A percentile compares a stretch with the other conserved stretches of the same genome.
phyloP scores from a whole-genome alignment of 2,329 filamentous ascomycete species.

The Pyrenophora tritici-repentis region DNA sequence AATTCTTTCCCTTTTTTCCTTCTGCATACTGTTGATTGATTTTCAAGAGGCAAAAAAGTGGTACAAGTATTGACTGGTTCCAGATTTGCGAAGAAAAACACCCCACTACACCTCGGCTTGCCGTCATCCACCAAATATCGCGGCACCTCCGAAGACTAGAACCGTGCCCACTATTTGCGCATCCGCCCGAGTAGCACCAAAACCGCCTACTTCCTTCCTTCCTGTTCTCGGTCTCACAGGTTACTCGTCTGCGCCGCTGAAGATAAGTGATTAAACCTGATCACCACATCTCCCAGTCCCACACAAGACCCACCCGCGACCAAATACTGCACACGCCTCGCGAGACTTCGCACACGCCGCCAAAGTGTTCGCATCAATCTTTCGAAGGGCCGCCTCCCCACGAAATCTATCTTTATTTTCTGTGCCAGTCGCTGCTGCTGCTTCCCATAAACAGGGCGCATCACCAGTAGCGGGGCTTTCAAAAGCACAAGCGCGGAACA shows the following conservation, averaged over 20 bases:
- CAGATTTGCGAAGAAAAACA: conserved; percentile 15
- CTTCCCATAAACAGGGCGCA: conserved; percentile 67
- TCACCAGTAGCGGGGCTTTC: conserved; percentile 47
- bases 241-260: conserved; percentile 10
- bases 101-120: conserved; percentile 20
- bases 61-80: conserved; percentile 2
- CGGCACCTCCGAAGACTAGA: conserved; percentile 26
- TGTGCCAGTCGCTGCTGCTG: conserved; percentile 73
- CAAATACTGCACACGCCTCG: conserved; percentile 27
- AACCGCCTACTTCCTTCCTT: conserved; percentile 17
- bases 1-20: neutral
- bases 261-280: neutral
- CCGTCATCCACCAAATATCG: conserved; percentile 22
- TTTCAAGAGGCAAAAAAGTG: no score
- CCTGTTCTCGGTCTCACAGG: conserved; percentile 16
- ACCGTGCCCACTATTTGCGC: conserved; percentile 19
- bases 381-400: conserved; percentile 66
- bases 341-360: conserved; percentile 53
- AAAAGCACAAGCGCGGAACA: conserved; percentile 59
- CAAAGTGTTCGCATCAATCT: conserved; percentile 91
- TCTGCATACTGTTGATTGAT: conserved; percentile 10
- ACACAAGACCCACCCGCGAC: conserved; percentile 21
- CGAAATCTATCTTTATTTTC: conserved; percentile 74
- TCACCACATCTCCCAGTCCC: conserved; percentile 20
- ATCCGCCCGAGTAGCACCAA: conserved; percentile 15